Evolutionary conservation across 768 basidiomycete species (phyloP), one percentile per base, ranked within the genome.

Genomic region (Galerina marginata): DNA sequence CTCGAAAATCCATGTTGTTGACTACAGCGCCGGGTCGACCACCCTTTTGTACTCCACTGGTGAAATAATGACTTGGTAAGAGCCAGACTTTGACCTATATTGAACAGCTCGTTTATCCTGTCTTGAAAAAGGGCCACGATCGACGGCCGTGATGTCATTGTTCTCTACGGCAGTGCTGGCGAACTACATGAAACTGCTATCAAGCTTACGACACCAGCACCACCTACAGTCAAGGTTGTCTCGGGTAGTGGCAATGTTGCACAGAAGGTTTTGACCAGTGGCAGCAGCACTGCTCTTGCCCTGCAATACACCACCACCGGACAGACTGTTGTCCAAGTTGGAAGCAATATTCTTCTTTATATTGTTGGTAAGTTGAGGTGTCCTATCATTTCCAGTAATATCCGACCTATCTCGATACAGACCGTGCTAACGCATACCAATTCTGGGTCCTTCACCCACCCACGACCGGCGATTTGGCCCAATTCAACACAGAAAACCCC

Each of bases 111-210:
- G 15, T 43, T 12, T 39, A 43, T 58, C 1, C 16, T 12, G 20
- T 43, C 3, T 7, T 56, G 36, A 15, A 25, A 1, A 36, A 83
- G 83, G 83, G 80, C 77, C 23, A 79, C 78, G 2, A 80, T 83
- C 40, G 81, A 83, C 54, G 71, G 72, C n/a, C 76, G 79, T 10
- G 81, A 83, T 47, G 64, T 83, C 29, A 77, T 84, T 45, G 16
- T 84, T 33, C 59, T 83, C 23, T 84, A 84, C 56, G 83, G 81
- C 36, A 79, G 81, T 55, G 65, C 70, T 5, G 81, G 77, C 23
- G 80, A 83, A 60, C 72, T 81, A 36, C 81, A 84, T 50, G 83
- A 84, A 66, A 83, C 79, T 9, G 81, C 81, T 9, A 79, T 84
- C 71, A 78, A 70, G 51, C 76, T 80, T 46, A 54, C 59, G 5